Base-by-base conservation (phyloP, 2,329 filamentous ascomycete genomes). In the Trichophyton benhamiae region DNA sequence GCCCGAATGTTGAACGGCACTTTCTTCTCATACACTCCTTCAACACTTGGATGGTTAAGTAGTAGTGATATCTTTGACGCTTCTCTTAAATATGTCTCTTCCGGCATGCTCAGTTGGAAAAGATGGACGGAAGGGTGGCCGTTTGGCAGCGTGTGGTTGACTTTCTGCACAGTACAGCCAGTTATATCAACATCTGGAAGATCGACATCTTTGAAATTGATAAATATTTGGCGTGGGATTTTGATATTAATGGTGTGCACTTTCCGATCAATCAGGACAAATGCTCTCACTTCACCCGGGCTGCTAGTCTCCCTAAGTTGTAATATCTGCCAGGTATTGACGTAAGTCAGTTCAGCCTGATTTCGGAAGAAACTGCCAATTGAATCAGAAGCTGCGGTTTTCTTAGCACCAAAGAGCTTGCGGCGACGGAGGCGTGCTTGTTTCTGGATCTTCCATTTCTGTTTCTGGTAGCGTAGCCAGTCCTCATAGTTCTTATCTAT, bases 391-490 rank as follows among this genome's bases (percentile, higher is more conserved):
- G 80, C 77, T 67, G 82, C 78, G 57, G 79, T 79, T 9, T 86
- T 83, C 62, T 87, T 86, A 68, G 99, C 92, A 63, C 94, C 94
- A 68, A 99, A 99, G 0, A 99, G 79, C 72, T 99, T 94, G 57
- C 92, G 84, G 65, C 95, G 83, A 49, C 92, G 86, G 63, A 87
- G 81, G 22, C 94, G 85, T 38, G 92, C 91, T 72, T 95, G 88
- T 70, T 91, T 95, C 72, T 99, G 94, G 42, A 97, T 87, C 77
- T 92, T 96, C 94, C 94, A 99, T 75, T 99, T 99, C 76, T 91
- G 85, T 75, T 99, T 99, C 72, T 99, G 94, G 69, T 97, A 97
- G 69, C 87, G 82, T 60, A 99, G 74, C 79, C 95, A 99, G 0
- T 84, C 89, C 17, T 84, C 78, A 67, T 99, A 99, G 73, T 99